phyloP scores from a whole-genome alignment of 2,329 filamentous ascomycete genomes.

The Annulohypoxylon truncatum region DNA sequence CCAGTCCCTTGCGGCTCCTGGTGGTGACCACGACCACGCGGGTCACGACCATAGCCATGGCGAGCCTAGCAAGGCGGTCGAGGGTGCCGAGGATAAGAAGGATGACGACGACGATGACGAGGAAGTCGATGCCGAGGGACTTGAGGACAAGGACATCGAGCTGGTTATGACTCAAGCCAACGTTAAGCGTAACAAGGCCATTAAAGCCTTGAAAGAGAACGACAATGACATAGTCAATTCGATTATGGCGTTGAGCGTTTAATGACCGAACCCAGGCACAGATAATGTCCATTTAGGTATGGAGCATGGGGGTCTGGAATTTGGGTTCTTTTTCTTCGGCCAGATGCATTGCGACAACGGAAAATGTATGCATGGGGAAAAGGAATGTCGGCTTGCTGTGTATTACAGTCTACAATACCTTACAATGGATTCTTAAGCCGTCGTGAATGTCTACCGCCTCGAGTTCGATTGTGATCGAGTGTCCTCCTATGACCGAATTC shows the following conservation, averaged over 20 bases:
- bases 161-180: constrained; percentile 98
- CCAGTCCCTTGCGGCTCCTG: constrained; percentile 88
- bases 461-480: constrained; percentile 14
- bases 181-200: constrained; percentile 96
- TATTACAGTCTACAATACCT: constrained; percentile 46
- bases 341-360: constrained; percentile 42
- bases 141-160: constrained; percentile 99
- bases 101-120: constrained; percentile 91
- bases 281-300: constrained; percentile 18
- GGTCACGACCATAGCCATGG: constrained; percentile 79
- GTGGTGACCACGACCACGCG: constrained; percentile 67
- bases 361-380: constrained; percentile 39
- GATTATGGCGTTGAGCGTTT: constrained; percentile 97
- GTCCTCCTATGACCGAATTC: not conserved
- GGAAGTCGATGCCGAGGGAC: constrained; percentile 92
- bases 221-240: constrained; percentile 99
- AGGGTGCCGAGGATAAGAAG: constrained; percentile 75
- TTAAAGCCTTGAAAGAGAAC: constrained; percentile 99
- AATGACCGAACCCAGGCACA: constrained; percentile 44
- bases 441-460: constrained; percentile 20
- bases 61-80: constrained; percentile 71
- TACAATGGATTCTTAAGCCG: constrained; percentile 38
- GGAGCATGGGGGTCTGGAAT: not conserved
- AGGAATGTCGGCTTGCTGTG: constrained; percentile 43
- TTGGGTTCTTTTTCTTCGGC: constrained; percentile 25